Base-by-base conservation (phyloP, 108 stramenopile genomes). In the Cyclotella choctawhatcheeana region DNA sequence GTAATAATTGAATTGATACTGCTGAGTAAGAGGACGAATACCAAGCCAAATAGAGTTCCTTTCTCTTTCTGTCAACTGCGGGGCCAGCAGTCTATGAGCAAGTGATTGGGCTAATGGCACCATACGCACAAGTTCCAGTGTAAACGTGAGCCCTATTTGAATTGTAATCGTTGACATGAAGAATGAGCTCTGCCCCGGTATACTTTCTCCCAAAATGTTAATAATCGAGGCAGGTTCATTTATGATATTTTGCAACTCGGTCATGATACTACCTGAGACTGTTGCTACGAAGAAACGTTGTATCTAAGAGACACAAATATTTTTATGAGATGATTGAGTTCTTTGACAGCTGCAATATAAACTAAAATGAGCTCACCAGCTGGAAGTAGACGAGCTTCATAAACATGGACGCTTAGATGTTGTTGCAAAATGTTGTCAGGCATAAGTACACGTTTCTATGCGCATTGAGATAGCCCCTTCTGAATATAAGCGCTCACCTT, bases 51-150 rank as follows among this genome's bases (percentile, higher is more conserved):
- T 51, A 51, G 14, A n/a, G 21, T 51, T 51, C 5, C 50, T 7
- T 51, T 51, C 50, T 51, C 50, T n/a, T 22, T 51, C 50, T 51
- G 50, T 51, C 50, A 51, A 22, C 20, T n/a, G 17, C 18, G 50
- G 50, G 8, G 50, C 50, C 5, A 51, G 17, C 5, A 21, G 8
- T 13, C 21, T 7, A 51, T 51, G 50, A 51, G 18, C 5, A 22
- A 51, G 18, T 13, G 50, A 7, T 22, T 5, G 8, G 17, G 21
- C 21, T 5, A n/a, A 5, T 6, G 50, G 50, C 5, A 5, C 50
- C 18, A 51, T 5, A 21, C 21, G 50, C 20, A 51, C 50, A 6
- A 51, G 50, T 17, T 51, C 50, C 5, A 51, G 21, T 7, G 50
- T 51, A 5, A 51, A 51, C 18, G 20, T 22, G 21, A 51, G 50